Percentiles rank a stretch among this genome's conserved stretches.
phyloP scores from a whole-genome alignment of 306 rosid species.

The Cicer arietinum region DNA sequence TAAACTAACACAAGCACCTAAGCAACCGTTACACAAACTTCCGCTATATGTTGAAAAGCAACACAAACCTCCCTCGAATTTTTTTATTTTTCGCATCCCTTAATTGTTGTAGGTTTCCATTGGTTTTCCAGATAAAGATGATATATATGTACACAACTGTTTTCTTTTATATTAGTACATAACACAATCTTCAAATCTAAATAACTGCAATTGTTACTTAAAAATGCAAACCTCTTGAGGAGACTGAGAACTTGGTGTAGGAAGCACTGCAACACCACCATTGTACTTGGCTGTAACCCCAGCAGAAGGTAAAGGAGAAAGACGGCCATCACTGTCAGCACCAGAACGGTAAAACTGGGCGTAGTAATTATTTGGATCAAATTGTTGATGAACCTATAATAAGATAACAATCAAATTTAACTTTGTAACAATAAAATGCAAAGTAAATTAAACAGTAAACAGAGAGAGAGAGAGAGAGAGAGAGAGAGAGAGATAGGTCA shows the following conservation, averaged over 20 bases:
- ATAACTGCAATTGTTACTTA: not conserved
- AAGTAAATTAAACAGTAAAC: conserved; percentile 32
- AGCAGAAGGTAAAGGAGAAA: conserved; percentile 84
- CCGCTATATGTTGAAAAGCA: not conserved
- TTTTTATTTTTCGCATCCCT: not conserved
- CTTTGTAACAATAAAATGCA: conserved; percentile 32
- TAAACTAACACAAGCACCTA: not conserved
- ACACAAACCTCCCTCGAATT: not conserved
- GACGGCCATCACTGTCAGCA: conserved; percentile 81
- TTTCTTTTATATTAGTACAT: not conserved
- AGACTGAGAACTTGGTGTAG: conserved; percentile 74
- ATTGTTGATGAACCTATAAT: conserved; percentile 76
- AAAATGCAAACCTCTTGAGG: conserved; percentile 79
- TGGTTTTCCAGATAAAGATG: conserved; percentile 1
- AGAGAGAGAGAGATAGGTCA: not conserved
- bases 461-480: not conserved
- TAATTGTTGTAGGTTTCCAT: not conserved
- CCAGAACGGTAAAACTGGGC: conserved; percentile 87
- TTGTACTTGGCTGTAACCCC: conserved; percentile 76
- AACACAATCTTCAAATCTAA: not conserved
- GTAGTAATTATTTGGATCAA: conserved; percentile 80
- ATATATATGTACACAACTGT: not conserved
- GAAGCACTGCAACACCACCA: conserved; percentile 71
- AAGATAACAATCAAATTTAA: conserved; percentile 39
- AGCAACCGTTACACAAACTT: not conserved